A percentile compares a stretch with the other conserved stretches of the same genome.
These are phyloP conservation scores for Peronospora tabacina DNA, from an alignment of 352 stramenopile genomes.

Conservation along the genomic window DNA sequence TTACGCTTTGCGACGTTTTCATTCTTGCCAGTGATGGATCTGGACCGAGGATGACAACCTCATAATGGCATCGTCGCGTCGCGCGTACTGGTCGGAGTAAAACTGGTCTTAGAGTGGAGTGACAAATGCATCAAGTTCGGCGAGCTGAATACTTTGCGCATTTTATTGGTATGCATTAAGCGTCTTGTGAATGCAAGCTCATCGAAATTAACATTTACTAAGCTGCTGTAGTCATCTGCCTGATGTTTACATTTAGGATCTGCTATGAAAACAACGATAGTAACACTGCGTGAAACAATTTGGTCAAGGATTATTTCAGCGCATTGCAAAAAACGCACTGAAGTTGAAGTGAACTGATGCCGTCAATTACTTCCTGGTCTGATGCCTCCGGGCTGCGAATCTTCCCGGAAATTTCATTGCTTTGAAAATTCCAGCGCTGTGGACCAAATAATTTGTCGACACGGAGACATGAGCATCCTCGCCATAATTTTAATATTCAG, in stretches of 20 bases:
- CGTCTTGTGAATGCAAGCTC: not conserved
- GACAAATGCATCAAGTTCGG: not conserved
- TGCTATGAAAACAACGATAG: not conserved
- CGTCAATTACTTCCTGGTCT: too few relatives aligned
- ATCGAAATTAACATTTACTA: too few relatives aligned
- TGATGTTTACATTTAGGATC: too few relatives aligned
- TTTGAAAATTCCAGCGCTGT: not conserved
- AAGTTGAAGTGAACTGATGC: not conserved
- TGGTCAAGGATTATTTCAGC: too few relatives aligned
- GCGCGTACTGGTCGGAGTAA: not conserved
- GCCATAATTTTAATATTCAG: not conserved
- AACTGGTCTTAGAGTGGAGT: not conserved
- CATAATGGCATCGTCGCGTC: not conserved
- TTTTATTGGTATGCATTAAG: not conserved
- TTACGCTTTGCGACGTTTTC: not conserved
- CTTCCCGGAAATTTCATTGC: not conserved
- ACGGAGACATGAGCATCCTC: not conserved
- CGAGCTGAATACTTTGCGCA: not conserved
- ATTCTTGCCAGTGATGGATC: not conserved
- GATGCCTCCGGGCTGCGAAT: not conserved
- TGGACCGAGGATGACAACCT: not conserved
- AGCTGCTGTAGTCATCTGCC: too few relatives aligned
- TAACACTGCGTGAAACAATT: not conserved
- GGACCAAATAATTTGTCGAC: not conserved
- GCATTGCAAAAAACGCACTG: not conserved